phyloP scores from a whole-genome alignment of 2,329 filamentous ascomycete species.

The Epicoccum sorghinum region DNA sequence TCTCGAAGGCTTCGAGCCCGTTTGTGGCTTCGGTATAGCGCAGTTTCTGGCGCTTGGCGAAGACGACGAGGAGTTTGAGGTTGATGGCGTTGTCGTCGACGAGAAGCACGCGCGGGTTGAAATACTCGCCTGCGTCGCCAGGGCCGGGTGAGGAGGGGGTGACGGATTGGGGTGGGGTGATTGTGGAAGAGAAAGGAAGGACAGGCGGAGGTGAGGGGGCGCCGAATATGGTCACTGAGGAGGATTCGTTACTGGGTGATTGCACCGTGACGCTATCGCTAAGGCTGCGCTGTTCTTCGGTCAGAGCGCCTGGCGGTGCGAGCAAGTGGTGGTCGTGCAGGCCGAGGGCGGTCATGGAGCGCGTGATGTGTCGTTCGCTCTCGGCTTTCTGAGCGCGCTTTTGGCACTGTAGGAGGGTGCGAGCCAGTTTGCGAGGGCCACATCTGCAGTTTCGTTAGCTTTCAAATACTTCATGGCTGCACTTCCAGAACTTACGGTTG shows the following conservation, averaged over 20 bases:
- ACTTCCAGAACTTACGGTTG: constrained; percentile 30
- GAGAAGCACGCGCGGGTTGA: constrained; percentile 39
- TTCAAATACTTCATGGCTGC: too few species aligned
- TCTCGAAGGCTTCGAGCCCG: constrained; percentile 41
- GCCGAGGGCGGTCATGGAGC: constrained; percentile 21
- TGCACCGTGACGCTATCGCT: constrained; percentile 23
- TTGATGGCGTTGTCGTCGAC: constrained; percentile 47
- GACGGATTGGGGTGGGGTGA: constrained; percentile 15
- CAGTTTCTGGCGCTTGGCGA: constrained; percentile 42
- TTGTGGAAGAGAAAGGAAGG: constrained; percentile 21
- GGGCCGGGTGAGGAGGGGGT: constrained; percentile 25
- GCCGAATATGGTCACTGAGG: background rate
- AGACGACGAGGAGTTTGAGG: constrained; percentile 49
- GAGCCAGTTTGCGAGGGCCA: constrained; percentile 36
- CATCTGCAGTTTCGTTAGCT: constrained; percentile 21
- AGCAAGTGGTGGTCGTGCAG: constrained; percentile 20
- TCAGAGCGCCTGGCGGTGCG: constrained; percentile 15
- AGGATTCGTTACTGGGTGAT: background rate
- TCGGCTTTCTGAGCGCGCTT: constrained; percentile 23
- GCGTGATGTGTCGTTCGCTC: constrained; percentile 22
- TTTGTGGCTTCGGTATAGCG: constrained; percentile 39
- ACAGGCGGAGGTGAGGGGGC: constrained; percentile 20
- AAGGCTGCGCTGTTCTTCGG: constrained; percentile 28
- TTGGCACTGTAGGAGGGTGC: constrained; percentile 31
- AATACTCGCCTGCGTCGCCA: constrained; percentile 30